Percentiles rank a stretch among this genome's conserved stretches.
These are phyloP conservation scores for Coniochaeta prunicola DNA, from an alignment of 2,329 filamentous ascomycete genomes.

Conservation along the genomic window DNA sequence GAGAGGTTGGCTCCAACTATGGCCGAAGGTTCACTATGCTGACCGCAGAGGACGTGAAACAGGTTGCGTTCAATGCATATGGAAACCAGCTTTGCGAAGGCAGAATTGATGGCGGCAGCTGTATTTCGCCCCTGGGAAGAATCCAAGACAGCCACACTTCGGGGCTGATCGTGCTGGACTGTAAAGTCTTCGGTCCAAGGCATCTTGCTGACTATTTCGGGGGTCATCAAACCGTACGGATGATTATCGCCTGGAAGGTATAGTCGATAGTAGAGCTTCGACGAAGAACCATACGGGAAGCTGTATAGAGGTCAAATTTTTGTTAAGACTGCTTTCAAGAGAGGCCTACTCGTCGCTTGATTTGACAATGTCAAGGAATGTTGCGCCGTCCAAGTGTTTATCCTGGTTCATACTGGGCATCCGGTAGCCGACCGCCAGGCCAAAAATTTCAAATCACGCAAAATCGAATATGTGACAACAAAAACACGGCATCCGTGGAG, in stretches of 20 bases:
- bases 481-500: too few species aligned
- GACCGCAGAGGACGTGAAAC: background rate
- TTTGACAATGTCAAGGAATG: background rate
- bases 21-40: background rate
- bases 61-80: background rate
- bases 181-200: conserved; percentile 32
- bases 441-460: too few species aligned
- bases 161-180: conserved; percentile 18
- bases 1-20: background rate
- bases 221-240: conserved; percentile 43
- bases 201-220: conserved; percentile 35
- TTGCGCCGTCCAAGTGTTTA: background rate
- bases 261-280: conserved; percentile 18
- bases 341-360: background rate
- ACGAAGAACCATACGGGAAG: background rate
- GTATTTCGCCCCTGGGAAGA: conserved; percentile 16
- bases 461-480: too few species aligned
- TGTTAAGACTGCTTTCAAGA: too few species aligned
- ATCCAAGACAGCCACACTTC: conserved; percentile 23
- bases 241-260: conserved; percentile 34
- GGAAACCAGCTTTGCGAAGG: background rate
- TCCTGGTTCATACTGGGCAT: background rate
- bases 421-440: too few species aligned
- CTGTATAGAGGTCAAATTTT: too few species aligned
- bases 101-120: background rate